Percentiles rank a stretch among this genome's conserved stretches.
Conservation (phyloP, 495 filamentous ascomycete genomes). For the Penicillium psychrofluorescens region DNA sequence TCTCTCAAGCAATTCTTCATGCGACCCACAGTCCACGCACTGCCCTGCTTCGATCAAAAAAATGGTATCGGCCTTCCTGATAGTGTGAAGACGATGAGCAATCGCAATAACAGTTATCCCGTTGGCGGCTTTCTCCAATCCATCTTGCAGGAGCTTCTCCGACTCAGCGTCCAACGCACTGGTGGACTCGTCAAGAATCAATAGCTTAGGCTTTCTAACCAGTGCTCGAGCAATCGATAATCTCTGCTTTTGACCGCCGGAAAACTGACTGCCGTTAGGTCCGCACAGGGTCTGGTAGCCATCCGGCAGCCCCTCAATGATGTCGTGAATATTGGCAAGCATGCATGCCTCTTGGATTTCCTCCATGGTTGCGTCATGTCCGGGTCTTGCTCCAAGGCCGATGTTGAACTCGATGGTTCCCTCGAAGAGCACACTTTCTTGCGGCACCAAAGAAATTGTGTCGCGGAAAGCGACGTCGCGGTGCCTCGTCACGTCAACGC, state of each 20-base stretch:
- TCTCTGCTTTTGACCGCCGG: constrained; percentile 72
- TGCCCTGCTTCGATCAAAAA: constrained; percentile 64
- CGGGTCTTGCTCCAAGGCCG: constrained; percentile 37
- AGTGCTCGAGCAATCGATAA: constrained; percentile 70
- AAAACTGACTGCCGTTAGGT: constrained; percentile 54
- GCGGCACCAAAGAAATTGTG: constrained; percentile 45
- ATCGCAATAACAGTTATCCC: constrained; percentile 73
- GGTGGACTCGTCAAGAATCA: constrained; percentile 77
- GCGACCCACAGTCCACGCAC: constrained; percentile 61
- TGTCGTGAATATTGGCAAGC: constrained; percentile 53
- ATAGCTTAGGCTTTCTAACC: constrained; percentile 59
- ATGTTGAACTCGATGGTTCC: constrained; percentile 50
- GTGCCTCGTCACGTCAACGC: constrained; percentile 30
- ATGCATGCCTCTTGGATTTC: constrained; percentile 52
- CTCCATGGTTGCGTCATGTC: constrained; percentile 30
- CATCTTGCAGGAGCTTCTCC: constrained; percentile 63
- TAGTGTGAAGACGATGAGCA: constrained; percentile 73
- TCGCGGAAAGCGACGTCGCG: constrained; percentile 35
- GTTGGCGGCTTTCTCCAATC: constrained; percentile 55
- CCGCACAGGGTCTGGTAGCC: constrained; percentile 61
- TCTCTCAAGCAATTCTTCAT: constrained; percentile 55
- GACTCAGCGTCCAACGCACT: constrained; percentile 66
- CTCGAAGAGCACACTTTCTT: constrained; percentile 48
- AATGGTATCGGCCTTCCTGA: constrained; percentile 67
- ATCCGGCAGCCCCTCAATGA: constrained; percentile 46